phyloP scores from a whole-genome alignment of 148 eudicot species.

The Pouteria glomerata region DNA sequence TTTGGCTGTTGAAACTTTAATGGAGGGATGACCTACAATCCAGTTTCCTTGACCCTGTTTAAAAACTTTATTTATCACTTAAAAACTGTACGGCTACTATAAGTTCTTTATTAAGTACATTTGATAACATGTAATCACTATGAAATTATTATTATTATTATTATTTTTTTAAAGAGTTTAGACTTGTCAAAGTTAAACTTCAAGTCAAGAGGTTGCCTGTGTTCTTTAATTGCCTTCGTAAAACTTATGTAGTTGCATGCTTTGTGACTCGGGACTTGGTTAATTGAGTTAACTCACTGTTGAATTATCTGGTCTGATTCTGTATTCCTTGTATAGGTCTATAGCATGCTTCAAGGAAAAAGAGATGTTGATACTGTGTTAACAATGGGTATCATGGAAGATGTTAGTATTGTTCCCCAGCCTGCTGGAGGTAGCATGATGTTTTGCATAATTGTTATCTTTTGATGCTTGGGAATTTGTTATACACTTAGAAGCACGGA shows the following conservation, averaged over 20 bases:
- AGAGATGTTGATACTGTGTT: constrained; percentile 91
- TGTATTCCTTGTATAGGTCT: constrained; percentile 65
- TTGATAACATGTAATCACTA: no score
- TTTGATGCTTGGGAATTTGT: not conserved
- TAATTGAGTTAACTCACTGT: not conserved
- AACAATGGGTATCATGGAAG: constrained; percentile 98
- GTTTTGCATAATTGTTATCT: not conserved
- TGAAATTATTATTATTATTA: no score
- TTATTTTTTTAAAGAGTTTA: no score
- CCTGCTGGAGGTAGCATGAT: constrained; percentile 85
- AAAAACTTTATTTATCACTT: no score
- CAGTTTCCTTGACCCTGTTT: not conserved
- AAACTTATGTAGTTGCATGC: not conserved
- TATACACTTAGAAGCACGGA: not conserved
- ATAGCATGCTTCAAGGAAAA: constrained; percentile 98
- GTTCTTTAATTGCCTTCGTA: no score
- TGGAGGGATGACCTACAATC: not conserved
- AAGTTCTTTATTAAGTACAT: no score
- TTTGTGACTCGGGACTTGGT: not conserved
- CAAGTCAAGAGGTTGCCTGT: no score
- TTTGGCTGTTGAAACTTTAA: not conserved
- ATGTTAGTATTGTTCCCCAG: constrained; percentile 95
- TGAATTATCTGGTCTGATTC: not conserved
- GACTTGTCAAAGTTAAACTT: no score
- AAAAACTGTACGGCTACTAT: no score